Evolutionary conservation across 2,329 filamentous ascomycete genomes (phyloP), one percentile per base, ranked within the genome.

Genomic region (Cytospora paraplurivora): DNA sequence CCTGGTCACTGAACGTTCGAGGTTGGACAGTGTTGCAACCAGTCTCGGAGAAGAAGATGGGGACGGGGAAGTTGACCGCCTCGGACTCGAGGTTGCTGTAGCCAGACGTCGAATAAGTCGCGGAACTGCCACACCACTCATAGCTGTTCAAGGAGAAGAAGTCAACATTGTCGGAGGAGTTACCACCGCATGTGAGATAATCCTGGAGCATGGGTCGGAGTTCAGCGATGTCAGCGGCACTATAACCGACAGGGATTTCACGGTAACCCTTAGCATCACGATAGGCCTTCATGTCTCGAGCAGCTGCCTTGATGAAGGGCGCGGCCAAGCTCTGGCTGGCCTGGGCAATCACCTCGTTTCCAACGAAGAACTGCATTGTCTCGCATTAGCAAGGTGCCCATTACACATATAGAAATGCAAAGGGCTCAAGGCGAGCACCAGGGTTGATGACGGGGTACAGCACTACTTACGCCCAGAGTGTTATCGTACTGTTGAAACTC

Each of bases 61-160:
- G 92, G n/a, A 96, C 86, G 54, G 87, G 88, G 75, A 92, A 93
- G 70, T 85, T 76, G 44, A 83, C 82, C 7, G 90, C 87, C 68
- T 89, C 87, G 59, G 81, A 75, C 73, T 92, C 83, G 34, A 96
- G 85, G 67, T 81, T 80, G 54, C 79, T 72, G 77, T 96, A 96
- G 63, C 91, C 92, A 2, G 92, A 86, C 7, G 75, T 79, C 33
- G 79, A 68, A 76, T 87, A 93, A 6, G 74, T 76, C 62, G 80
- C 78, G 32, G 79, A 77, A 19, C 11, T 44, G 66, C 88, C 88
- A 70, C 89, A 92, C 89, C 89, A 92, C 72, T 92, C 89, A 74
- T 96, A 95, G 56, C 91, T 91, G 73, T 97, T 96, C 67, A 96
- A 81, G 1, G 88, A 84, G 75, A 92, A 96, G 77, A 96, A 95